These are phyloP conservation scores for Lentinula detonsa DNA, from an alignment of 768 basidiomycete genomes.

Conservation along the genomic window DNA sequence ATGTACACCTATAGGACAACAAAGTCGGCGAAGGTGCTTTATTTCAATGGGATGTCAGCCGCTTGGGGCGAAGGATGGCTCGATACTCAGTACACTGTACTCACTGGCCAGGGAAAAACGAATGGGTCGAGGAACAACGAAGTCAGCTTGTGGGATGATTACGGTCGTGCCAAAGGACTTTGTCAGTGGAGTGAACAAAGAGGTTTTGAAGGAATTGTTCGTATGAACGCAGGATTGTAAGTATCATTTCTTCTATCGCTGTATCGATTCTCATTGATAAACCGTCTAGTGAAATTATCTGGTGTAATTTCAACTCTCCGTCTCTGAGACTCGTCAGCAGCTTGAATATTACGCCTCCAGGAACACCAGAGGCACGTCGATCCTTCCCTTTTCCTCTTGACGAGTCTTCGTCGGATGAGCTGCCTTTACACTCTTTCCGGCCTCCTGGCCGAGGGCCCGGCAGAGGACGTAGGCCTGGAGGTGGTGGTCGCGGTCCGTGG, in stretches of 20 bases:
- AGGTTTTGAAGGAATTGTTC: constrained; percentile 19
- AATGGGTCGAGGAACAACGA: constrained; percentile 8
- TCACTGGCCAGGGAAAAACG: constrained; percentile 13
- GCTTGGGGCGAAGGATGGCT: constrained; percentile 16
- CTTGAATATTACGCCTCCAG: constrained; percentile 19
- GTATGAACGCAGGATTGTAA: constrained; percentile 21
- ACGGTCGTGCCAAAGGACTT: constrained; percentile 13
- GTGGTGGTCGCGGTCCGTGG: constrained; percentile 9
- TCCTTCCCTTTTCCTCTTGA: constrained; percentile 4
- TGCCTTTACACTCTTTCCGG: neutral
- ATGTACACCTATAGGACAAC: constrained; percentile 15
- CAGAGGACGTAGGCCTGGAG: constrained; percentile 8
- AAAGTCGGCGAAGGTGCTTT: constrained; percentile 12
- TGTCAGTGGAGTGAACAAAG: constrained; percentile 14
- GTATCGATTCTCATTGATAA: neutral
- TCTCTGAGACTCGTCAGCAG: constrained; percentile 14
- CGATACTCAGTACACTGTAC: constrained; percentile 18
- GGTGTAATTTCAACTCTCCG: constrained; percentile 18
- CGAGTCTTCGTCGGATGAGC: neutral
- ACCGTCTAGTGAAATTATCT: constrained; percentile 15
- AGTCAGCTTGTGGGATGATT: constrained; percentile 16
- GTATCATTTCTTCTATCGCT: neutral
- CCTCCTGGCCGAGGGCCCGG: constrained; percentile 7
- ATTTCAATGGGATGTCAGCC: constrained; percentile 15
- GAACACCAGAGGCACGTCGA: constrained; percentile 7